Base-by-base conservation (phyloP, 225 moss, liverwort and hornwort species). In the Marchantia paleacea region DNA sequence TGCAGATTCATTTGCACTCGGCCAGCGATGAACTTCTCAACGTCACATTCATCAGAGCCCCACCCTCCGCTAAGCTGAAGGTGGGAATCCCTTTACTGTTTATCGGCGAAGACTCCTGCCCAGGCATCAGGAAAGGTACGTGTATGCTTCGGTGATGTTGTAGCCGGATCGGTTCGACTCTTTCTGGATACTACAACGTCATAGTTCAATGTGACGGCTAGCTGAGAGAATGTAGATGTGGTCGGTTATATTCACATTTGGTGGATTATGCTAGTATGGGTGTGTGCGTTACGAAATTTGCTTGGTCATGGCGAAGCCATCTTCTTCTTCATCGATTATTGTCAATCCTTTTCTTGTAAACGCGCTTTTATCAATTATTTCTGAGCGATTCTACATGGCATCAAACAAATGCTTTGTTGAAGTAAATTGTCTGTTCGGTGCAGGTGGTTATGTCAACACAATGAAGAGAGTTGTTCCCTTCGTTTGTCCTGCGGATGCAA, bases 41-140 rank as follows among this genome's bases (percentile, higher is more conserved):
- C 20, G 93, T 99, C 16, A 99, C 97, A 0, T 99, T 99, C 81
- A 93, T 99, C 66, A 87, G 89, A 79, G 90, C 92, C 18, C 90
- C 88, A 9, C 84, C 95, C 3, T 77, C 84, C 0, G 91, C 91
- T 8, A 73, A 83, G n/a, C 86, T 95, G 39, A 99, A 88, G 85
- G 97, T 99, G 75, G 80, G 89, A 19, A 82, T 99, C 67, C 97
- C 97, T 8, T 75, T 99, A 75, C 86, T 95, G 30, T 99, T 99
- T 67, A 81, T 95, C 10, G 97, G 97, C 3, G 97, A 99, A 82
- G 97, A 95, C 75, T 88, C 95, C 0, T 99, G 97, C 82, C 95
- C 97, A 2, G 95, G 97, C 25, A 89, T 91, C 52, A 83, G 89
- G 31, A 92, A 91, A 84, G 97, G 89, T 91, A 83, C n/a, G 29